Evolutionary conservation across 257 asterid genomes (phyloP).

Genomic region (Capsicum chinense): DNA sequence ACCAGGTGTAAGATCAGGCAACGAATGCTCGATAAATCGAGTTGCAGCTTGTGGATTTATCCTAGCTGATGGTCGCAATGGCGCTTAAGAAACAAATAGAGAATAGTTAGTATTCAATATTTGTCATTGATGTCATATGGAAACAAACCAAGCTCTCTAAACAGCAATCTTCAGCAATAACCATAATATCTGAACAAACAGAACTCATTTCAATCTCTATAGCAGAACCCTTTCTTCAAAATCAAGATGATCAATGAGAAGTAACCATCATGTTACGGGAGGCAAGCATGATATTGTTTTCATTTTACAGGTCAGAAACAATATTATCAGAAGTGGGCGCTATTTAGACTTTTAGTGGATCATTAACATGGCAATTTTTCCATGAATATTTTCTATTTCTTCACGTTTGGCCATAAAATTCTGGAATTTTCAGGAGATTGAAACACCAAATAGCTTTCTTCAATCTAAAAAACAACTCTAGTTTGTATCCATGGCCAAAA

Average conservation of each 20-base stretch:
- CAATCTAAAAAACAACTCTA: too few species aligned
- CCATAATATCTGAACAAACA: conserved; percentile 15
- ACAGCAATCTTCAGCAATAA: not conserved
- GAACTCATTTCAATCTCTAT: not conserved
- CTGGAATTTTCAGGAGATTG: too few species aligned
- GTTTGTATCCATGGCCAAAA: too few species aligned
- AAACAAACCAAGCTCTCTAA: not conserved
- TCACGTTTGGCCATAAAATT: too few species aligned
- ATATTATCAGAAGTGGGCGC: not conserved
- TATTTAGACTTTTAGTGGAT: not conserved
- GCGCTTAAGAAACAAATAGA: conserved; percentile 61
- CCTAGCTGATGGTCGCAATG: conserved; percentile 78
- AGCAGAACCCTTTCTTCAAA: not conserved
- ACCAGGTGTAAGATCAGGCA: conserved; percentile 91
- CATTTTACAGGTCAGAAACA: not conserved
- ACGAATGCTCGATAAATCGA: conserved; percentile 90
- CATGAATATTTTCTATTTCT: too few species aligned
- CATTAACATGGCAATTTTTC: not conserved
- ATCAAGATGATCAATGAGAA: not conserved
- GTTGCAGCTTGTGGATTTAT: conserved; percentile 80
- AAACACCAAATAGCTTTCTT: too few species aligned
- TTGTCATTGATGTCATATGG: not conserved
- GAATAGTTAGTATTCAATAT: conserved; percentile 25
- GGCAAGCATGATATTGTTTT: not conserved
- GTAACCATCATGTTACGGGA: not conserved